Percentiles rank a stretch among this genome's conserved stretches.
These are phyloP conservation scores for Xylaria sp. DNA, from an alignment of 2,329 filamentous ascomycete genomes.

Conservation along the genomic window DNA sequence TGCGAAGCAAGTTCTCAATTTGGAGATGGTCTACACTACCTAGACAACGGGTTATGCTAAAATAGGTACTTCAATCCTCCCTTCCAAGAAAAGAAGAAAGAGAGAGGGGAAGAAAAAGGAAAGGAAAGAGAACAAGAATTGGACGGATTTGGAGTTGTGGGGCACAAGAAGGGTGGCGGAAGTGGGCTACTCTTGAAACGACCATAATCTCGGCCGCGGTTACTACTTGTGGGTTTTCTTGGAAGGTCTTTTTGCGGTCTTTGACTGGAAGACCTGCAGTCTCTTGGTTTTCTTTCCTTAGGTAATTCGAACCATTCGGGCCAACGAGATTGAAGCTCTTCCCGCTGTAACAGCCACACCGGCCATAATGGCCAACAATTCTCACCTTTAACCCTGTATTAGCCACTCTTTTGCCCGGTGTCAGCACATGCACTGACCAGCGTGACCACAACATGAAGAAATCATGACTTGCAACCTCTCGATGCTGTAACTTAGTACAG, in stretches of 20 bases:
- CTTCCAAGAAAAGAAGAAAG: background rate
- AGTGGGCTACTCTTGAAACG: constrained; percentile 35
- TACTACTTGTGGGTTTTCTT: background rate
- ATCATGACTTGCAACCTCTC: constrained; percentile 11
- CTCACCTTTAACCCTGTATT: constrained; percentile 3
- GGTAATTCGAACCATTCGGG: constrained; percentile 3
- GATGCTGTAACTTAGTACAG: background rate
- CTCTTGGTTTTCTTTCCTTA: no score
- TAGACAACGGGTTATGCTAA: background rate
- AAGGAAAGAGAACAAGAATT: background rate
- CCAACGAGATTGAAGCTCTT: constrained; percentile 21
- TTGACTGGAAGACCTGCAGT: constrained; percentile 10
- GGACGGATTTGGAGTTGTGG: background rate
- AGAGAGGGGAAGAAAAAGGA: background rate
- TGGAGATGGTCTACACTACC: background rate
- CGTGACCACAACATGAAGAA: background rate
- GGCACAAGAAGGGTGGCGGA: constrained; percentile 6
- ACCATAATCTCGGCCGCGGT: constrained; percentile 36
- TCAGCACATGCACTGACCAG: constrained; percentile 16
- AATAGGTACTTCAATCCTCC: background rate
- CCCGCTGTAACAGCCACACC: constrained; percentile 20
- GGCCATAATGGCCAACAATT: background rate
- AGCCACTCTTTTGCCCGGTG: constrained; percentile 22
- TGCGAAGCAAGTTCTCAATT: background rate
- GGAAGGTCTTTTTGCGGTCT: constrained; percentile 4